A percentile compares a stretch with the other conserved stretches of the same genome.
phyloP scores from a whole-genome alignment of 2,329 filamentous ascomycete species.

The Onygena corvina region DNA sequence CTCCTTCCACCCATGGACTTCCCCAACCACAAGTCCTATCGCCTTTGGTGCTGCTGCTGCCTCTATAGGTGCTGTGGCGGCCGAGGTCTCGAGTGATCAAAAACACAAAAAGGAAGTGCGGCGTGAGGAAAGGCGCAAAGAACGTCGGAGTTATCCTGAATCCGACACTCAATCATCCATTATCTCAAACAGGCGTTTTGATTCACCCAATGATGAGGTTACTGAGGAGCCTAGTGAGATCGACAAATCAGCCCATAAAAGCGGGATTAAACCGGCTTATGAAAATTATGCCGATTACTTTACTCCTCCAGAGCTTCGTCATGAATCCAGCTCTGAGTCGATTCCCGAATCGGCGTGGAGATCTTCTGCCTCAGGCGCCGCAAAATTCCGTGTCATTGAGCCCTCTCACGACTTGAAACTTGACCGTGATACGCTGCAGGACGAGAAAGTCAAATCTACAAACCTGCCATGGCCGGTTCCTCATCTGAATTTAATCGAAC shows the following conservation, averaged over 20 bases:
- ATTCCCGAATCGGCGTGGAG: slow-evolving; percentile 24
- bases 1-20: slow-evolving; percentile 3
- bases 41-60: slow-evolving; percentile 29
- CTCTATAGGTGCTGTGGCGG: not conserved
- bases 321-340: slow-evolving; percentile 18
- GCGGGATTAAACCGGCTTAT: slow-evolving; percentile 25
- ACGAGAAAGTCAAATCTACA: not conserved
- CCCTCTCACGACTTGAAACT: not conserved
- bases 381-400: not conserved
- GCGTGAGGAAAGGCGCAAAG: slow-evolving; percentile 30
- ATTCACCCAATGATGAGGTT: not conserved
- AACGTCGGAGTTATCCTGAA: slow-evolving; percentile 25
- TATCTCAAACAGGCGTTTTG: not conserved
- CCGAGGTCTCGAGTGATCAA: not conserved
- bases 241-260: slow-evolving; percentile 23
- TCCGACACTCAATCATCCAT: slow-evolving; percentile 12
- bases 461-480: slow-evolving; percentile 39
- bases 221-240: not conserved
- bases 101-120: not conserved
- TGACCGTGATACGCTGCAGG: slow-evolving; percentile 4
- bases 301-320: slow-evolving; percentile 30
- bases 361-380: not conserved
- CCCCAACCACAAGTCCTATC: slow-evolving; percentile 32
- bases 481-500: slow-evolving; percentile 44
- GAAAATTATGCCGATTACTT: slow-evolving; percentile 36